These are phyloP conservation scores for Agarophyton chilense DNA, from an alignment of 23 red algal species.

Conservation along the genomic window DNA sequence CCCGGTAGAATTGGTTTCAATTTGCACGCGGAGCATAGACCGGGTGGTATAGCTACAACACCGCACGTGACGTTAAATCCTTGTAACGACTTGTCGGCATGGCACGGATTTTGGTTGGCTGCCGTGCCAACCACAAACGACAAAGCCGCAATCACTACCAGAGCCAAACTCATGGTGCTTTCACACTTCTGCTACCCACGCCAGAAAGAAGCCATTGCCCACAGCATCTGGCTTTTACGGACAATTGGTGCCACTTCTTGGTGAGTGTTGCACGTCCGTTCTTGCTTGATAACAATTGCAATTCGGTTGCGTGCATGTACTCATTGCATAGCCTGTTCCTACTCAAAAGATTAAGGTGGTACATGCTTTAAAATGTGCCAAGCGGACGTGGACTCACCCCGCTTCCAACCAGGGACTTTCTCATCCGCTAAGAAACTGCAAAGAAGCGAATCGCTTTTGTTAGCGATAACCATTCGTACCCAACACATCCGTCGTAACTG, in stretches of 20 bases:
- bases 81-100: constrained; percentile 48
- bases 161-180: not conserved
- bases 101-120: constrained; percentile 52
- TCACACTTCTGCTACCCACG: not conserved
- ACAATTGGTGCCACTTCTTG: not conserved
- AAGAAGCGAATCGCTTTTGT: too few relatives aligned
- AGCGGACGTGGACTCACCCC: too few relatives aligned
- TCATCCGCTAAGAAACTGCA: too few relatives aligned
- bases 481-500: too few relatives aligned
- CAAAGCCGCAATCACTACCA: not conserved
- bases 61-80: constrained; percentile 47
- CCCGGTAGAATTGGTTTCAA: constrained; percentile 21
- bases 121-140: not conserved
- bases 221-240: not conserved
- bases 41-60: constrained; percentile 13
- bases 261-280: not conserved
- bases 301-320: too few relatives aligned
- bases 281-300: not conserved
- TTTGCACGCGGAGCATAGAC: constrained; percentile 56
- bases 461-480: too few relatives aligned
- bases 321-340: too few relatives aligned
- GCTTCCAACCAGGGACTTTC: too few relatives aligned
- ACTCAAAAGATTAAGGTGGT: too few relatives aligned
- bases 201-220: too few relatives aligned
- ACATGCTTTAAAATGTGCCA: too few relatives aligned